phyloP scores from a whole-genome alignment of 257 asterid genomes.

The Echites panduratus region DNA sequence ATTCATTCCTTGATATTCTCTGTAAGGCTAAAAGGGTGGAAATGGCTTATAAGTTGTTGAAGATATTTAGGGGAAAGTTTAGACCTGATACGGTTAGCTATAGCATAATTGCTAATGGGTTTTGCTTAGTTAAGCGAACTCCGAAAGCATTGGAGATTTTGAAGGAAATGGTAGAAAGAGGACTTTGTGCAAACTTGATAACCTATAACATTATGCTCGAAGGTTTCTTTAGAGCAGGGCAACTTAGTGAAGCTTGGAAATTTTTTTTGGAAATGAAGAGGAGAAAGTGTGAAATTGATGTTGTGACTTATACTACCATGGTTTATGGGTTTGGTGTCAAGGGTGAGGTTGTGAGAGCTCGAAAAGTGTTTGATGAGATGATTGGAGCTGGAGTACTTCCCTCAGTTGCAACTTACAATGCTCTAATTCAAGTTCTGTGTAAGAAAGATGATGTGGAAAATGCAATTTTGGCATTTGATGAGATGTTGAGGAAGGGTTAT shows the following conservation, averaged over 20 bases:
- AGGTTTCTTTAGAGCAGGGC: conserved; percentile 73
- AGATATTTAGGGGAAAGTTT: conserved; percentile 57
- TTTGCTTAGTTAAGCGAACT: conserved; percentile 64
- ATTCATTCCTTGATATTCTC: conserved; percentile 66
- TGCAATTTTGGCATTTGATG: conserved; percentile 56
- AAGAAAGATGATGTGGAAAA: conserved; percentile 78
- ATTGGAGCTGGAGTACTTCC: conserved; percentile 84
- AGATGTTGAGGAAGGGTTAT: conserved; percentile 78
- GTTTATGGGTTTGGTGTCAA: conserved; percentile 81
- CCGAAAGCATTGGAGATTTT: conserved; percentile 64
- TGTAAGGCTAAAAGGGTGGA: conserved; percentile 77
- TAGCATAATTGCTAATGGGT: conserved; percentile 72
- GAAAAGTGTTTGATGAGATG: conserved; percentile 68
- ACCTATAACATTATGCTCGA: conserved; percentile 73
- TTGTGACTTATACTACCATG: conserved; percentile 77
- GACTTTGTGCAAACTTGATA: conserved; percentile 53
- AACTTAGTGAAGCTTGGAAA: conserved; percentile 67
- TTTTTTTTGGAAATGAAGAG: conserved; percentile 88
- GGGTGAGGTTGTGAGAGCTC: conserved; percentile 71
- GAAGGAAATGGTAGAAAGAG: conserved; percentile 83
- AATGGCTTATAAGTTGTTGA: conserved; percentile 58
- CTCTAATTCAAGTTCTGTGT: conserved; percentile 80
- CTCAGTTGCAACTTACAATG: conserved; percentile 77
- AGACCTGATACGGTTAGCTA: conserved; percentile 60
- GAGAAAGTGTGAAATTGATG: conserved; percentile 71